Conservation (phyloP, 1,284 basidiomycete genomes). For the Marasmius oreades region DNA sequence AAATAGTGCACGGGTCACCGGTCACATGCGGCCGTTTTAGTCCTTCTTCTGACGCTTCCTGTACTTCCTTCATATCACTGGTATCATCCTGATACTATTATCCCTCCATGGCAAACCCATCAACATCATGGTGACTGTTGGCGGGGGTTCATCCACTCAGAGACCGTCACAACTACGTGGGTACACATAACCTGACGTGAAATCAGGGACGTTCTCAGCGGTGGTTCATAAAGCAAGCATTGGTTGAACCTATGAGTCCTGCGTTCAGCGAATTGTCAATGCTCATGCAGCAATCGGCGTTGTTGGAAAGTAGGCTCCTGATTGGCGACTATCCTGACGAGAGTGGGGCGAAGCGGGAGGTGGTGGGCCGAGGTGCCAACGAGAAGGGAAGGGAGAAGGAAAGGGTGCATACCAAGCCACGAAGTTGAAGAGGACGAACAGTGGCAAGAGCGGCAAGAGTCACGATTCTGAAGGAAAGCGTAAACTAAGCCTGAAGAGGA, state of each 20-base stretch:
- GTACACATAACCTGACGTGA: conserved; percentile 4
- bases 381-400: conserved; percentile 3
- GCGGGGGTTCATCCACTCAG: conserved; percentile 22
- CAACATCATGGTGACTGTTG: too few species aligned
- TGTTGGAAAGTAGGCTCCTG: conserved; percentile 45
- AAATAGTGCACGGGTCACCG: too few species aligned
- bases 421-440: neutral
- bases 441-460: neutral
- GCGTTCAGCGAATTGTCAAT: conserved; percentile 43
- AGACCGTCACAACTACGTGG: conserved; percentile 14
- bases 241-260: conserved; percentile 35
- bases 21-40: too few species aligned
- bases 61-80: too few species aligned
- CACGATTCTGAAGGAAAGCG: conserved; percentile 2
- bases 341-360: conserved; percentile 3
- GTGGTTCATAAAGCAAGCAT: conserved; percentile 40
- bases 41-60: too few species aligned
- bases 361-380: conserved; percentile 10
- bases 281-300: conserved; percentile 46
- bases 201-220: conserved; percentile 37
- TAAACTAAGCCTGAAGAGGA: conserved; percentile 5
- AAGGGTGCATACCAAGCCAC: conserved; percentile 1
- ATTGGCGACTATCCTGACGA: conserved; percentile 39
- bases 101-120: too few species aligned
- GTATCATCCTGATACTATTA: too few species aligned